Conservation (phyloP, 2,329 filamentous ascomycete species). For the Curvularia sp. region DNA sequence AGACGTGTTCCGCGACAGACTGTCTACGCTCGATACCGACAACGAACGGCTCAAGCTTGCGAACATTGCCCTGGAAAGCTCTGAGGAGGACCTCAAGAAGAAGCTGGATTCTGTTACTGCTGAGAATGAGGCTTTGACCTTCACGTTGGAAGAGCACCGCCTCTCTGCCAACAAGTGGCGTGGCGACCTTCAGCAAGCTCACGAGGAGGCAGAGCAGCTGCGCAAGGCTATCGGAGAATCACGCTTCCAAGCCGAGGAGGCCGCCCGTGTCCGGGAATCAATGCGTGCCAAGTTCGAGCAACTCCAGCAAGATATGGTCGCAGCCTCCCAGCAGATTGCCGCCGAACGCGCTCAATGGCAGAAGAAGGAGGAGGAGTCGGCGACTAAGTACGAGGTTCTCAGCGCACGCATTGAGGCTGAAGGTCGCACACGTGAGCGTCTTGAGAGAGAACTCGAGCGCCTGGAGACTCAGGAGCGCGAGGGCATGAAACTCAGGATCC, state of each 20-base stretch:
- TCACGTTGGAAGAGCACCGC: conserved; percentile 69
- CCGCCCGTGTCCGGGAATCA: conserved; percentile 79
- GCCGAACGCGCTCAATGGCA: conserved; percentile 81
- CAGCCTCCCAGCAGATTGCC: conserved; percentile 77
- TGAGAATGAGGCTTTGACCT: conserved; percentile 67
- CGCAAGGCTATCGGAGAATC: conserved; percentile 76
- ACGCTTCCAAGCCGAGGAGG: conserved; percentile 81
- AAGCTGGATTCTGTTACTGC: conserved; percentile 61
- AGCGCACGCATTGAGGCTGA: conserved; percentile 59
- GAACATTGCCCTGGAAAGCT: conserved; percentile 39
- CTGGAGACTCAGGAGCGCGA: conserved; percentile 70
- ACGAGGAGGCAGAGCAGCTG: conserved; percentile 68
- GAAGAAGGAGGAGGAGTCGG: conserved; percentile 68
- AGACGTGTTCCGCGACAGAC: conserved; percentile 59
- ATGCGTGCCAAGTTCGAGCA: conserved; percentile 85
- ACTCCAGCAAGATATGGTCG: conserved; percentile 85
- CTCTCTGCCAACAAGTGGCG: conserved; percentile 66
- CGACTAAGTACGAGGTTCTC: conserved; percentile 61
- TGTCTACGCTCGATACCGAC: conserved; percentile 62
- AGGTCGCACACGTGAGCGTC: conserved; percentile 52
- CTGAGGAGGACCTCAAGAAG: conserved; percentile 58
- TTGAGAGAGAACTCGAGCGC: conserved; percentile 56
- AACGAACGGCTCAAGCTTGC: conserved; percentile 63
- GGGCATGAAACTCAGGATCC: conserved; percentile 78
- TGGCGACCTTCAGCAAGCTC: conserved; percentile 62